Evolutionary conservation across 352 stramenopile species (phyloP), one percentile per base, ranked within the genome.

Genomic region (Phytophthora podocarpi): DNA sequence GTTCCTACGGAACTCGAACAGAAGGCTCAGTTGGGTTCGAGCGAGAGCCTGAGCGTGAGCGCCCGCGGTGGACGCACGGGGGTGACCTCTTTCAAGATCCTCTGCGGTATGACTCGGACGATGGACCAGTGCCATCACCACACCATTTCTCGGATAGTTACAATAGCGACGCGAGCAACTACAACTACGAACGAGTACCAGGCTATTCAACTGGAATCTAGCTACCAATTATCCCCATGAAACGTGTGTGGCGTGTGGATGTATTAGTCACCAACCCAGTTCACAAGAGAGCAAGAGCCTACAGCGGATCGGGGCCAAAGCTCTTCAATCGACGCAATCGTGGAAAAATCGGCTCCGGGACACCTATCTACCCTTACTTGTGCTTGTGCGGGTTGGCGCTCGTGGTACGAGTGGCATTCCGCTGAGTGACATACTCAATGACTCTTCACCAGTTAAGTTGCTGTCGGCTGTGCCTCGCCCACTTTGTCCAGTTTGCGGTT

Each of bases 61-160:
- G 70, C 11, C 73, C 80, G 13, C 74, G 84, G 28, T 95, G 85
- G 85, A 95, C 82, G 4, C 83, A 91, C 43, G 85, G 85, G 31
- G 85, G 83, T 21, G 85, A 93, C 32, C 61, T 95, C 26, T 95
- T 95, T 57, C 82, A 91, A 59, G 85, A 95, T 52, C 80, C 82
- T 7, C 72, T 91, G 23, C 83, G 85, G 20, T 95, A 95, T 62
- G 85, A 95, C 63, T 95, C 85, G 51, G 85, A 95, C 51, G 85
- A 95, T 62, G 82, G 76, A 39, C 71, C 70, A 5, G 71, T 72
- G 20, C 80, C 80, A 34, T 89, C 85, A 34, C 84, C 76, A n/a
- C 76, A 68, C 7, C 67, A 85, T 16, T 81, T 90, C 12, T 70
- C 69, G 15, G 70, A 88, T 61, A 88, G 76, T 62, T 87, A 86